Evolutionary conservation across 108 stramenopile species (phyloP).

Genomic region (Epithemia pelagica): DNA sequence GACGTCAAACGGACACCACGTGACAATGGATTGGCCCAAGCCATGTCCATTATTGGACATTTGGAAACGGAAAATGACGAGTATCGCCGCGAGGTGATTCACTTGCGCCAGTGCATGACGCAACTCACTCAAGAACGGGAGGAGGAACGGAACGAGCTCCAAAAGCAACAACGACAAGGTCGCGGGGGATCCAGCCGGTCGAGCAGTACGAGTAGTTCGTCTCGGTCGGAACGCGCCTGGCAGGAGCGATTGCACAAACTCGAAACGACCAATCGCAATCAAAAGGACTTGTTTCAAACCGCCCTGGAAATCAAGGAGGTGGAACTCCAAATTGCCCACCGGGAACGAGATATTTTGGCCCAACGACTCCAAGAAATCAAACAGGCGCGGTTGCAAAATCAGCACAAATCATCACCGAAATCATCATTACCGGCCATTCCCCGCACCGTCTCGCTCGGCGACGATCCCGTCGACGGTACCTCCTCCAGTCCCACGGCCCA

Average conservation of each 20-base stretch:
- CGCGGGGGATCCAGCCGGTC: too few relatives aligned
- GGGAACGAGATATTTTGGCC: background rate
- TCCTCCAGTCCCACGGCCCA: background rate
- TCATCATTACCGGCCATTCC: background rate
- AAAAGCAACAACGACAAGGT: too few relatives aligned
- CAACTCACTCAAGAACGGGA: background rate
- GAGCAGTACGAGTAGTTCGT: background rate
- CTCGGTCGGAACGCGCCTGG: background rate
- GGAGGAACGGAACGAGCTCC: too few relatives aligned
- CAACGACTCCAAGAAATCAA: background rate
- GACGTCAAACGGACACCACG: background rate
- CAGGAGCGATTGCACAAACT: background rate
- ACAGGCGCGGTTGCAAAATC: background rate
- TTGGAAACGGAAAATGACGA: background rate
- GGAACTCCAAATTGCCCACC: background rate
- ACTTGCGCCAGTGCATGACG: background rate
- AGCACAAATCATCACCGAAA: background rate
- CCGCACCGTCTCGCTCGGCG: background rate
- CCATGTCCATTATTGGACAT: background rate
- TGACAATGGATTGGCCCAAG: background rate
- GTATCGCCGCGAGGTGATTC: background rate
- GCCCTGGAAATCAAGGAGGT: background rate
- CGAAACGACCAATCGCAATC: background rate
- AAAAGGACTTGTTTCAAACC: background rate
- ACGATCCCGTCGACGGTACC: background rate